A percentile compares a stretch with the other conserved stretches of the same genome.
These are phyloP conservation scores for Boletus insuetus DNA, from an alignment of 768 basidiomycete species.

Conservation along the genomic window DNA sequence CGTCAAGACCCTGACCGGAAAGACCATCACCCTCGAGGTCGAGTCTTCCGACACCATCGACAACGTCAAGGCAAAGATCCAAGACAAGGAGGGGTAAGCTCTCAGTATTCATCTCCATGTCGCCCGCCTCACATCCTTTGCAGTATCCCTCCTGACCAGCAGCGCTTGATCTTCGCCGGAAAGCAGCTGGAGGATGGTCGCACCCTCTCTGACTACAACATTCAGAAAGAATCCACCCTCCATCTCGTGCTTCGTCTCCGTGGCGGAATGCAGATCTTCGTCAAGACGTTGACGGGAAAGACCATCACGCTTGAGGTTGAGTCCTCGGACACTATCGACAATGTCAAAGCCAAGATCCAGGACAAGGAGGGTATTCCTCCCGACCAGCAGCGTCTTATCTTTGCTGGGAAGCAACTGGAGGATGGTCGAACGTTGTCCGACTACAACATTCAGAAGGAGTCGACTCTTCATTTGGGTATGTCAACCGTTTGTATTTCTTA, in stretches of 20 bases:
- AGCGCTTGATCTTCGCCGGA: slow-evolving; percentile 94
- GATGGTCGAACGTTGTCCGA: slow-evolving; percentile 89
- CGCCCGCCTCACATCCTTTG: neutral
- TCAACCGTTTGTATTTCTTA: fast-evolving
- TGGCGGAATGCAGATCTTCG: slow-evolving; percentile 86
- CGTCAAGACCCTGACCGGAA: slow-evolving; percentile 85
- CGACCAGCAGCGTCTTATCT: slow-evolving; percentile 88
- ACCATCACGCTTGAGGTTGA: slow-evolving; percentile 91
- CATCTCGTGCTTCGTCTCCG: slow-evolving; percentile 88
- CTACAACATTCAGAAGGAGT: slow-evolving; percentile 91
- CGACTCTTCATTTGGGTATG: slow-evolving; percentile 53
- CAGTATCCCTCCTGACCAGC: slow-evolving; percentile 85
- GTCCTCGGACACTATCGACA: slow-evolving; percentile 84
- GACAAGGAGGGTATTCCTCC: slow-evolving; percentile 90
- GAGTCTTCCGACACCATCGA: slow-evolving; percentile 29
- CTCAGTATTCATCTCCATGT: fast-evolving
- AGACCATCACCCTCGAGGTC: slow-evolving; percentile 58
- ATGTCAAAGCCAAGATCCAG: slow-evolving; percentile 90
- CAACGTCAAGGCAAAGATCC: slow-evolving; percentile 43
- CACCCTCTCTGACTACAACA: slow-evolving; percentile 86
- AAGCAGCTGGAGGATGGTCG: slow-evolving; percentile 96
- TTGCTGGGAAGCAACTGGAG: slow-evolving; percentile 90
- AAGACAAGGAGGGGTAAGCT: slow-evolving; percentile 64
- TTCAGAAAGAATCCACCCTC: slow-evolving; percentile 94
- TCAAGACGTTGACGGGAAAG: slow-evolving; percentile 84